These are phyloP conservation scores for Cladophialophora exuberans DNA, from an alignment of 2,329 filamentous ascomycete species.

Conservation along the genomic window DNA sequence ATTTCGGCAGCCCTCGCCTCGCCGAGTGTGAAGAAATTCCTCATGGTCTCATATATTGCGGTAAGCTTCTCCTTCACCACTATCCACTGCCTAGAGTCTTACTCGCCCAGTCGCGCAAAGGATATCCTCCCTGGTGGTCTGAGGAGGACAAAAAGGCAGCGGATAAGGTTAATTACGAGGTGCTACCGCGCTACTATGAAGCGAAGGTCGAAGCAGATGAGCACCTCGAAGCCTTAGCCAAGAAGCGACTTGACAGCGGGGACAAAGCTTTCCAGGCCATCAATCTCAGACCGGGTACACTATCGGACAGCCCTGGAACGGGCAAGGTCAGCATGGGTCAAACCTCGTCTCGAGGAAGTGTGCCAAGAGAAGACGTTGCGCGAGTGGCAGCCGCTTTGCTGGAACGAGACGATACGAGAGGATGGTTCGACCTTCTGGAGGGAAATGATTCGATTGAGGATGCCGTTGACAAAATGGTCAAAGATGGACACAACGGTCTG, in stretches of 20 bases:
- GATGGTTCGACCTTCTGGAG: conserved; percentile 59
- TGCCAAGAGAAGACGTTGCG: conserved; percentile 56
- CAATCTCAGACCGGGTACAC: conserved; percentile 53
- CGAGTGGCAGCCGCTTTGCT: conserved; percentile 54
- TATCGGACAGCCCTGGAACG: conserved; percentile 53
- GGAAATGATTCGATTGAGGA: conserved; percentile 51
- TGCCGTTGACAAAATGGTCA: conserved; percentile 52
- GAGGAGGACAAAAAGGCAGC: conserved; percentile 51
- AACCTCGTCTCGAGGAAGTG: conserved; percentile 44
- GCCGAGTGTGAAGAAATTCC: conserved; percentile 55
- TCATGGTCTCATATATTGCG: conserved; percentile 58
- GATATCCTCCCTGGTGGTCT: conserved; percentile 54
- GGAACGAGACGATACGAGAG: conserved; percentile 51
- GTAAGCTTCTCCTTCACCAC: not conserved
- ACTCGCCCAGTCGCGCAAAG: conserved; percentile 44
- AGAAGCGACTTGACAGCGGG: conserved; percentile 35
- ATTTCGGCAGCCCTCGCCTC: conserved; percentile 52
- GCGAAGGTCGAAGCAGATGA: conserved; percentile 62
- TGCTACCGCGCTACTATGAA: conserved; percentile 55
- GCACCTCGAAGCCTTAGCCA: conserved; percentile 53
- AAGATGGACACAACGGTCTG: conserved; percentile 48
- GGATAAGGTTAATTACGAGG: conserved; percentile 51
- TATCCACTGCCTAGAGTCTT: not conserved
- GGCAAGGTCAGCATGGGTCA: conserved; percentile 55
- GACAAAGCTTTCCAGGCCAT: conserved; percentile 52